Evolutionary conservation across 306 rosid species (phyloP), one percentile per base, ranked within the genome.

Genomic region (Rosa multiflora): DNA sequence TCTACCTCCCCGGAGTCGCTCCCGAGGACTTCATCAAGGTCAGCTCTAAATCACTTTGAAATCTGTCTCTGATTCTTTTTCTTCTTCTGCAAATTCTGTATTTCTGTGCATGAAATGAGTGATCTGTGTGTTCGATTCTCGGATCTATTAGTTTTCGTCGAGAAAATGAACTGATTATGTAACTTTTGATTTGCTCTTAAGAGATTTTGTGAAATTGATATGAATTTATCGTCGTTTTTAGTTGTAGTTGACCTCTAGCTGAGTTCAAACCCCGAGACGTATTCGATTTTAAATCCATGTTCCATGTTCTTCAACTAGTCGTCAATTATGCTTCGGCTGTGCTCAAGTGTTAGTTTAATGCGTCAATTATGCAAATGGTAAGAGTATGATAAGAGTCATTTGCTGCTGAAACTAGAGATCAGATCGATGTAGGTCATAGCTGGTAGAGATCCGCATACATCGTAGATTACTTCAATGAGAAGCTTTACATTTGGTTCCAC

Each of bases 1-100:
- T 96, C 88, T 96, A 96, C 80, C 99, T 96, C 79, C 99, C 99
- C 15, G 99, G 99, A 29, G 99, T 96, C 66, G 99, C 99, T 48
- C 99, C 99, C 2, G 94, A 91, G 84, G 99, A 93, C 62, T 93
- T 96, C 86, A 39, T 52, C 18, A 89, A 96, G 99, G 99, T 93
- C 72, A 77, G 83, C 81, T 77, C 75, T 76, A 70, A 48, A 59
- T 15, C 46, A n/a, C 63, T 32, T 20, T 3, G 67, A 23, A 26
- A 66, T 32, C 42, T 17, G 3, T 13, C n/a, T n/a, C 29, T 56
- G 40, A 37, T 55, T 72, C 13, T 11, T 15, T n/a, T 14, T 43
- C 37, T 32, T 32, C 44, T 35, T 39, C 21, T 32, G 14, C 21
- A 73, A 73, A n/a, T 35, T 72, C 1, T 32, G 48, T n/a, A 44